Evolutionary conservation across 257 asterid species (phyloP).

Genomic region (Hygrophila difformis): DNA sequence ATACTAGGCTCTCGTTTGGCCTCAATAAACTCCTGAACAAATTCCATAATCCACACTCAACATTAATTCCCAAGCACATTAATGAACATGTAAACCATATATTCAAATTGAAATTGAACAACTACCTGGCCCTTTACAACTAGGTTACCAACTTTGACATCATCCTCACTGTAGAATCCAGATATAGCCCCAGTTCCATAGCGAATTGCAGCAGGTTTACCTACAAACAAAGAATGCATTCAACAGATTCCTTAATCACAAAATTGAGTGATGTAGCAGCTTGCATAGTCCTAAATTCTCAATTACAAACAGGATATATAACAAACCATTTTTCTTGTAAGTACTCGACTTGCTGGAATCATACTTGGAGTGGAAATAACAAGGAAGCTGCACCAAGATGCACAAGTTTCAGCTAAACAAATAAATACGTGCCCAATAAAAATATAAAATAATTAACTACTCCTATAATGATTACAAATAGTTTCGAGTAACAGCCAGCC

Average conservation of each 20-base stretch:
- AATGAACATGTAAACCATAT: neutral
- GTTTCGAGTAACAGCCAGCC: neutral
- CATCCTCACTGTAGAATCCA: neutral
- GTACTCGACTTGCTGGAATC: slow-evolving; percentile 36
- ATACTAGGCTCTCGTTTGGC: slow-evolving; percentile 56
- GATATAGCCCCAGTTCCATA: slow-evolving; percentile 1
- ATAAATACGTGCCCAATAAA: neutral
- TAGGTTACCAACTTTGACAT: neutral
- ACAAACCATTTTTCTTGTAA: slow-evolving; percentile 45
- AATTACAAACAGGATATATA: neutral
- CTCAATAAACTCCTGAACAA: slow-evolving; percentile 40
- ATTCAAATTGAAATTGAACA: neutral
- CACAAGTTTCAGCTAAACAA: neutral
- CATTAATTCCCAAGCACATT: too few species aligned
- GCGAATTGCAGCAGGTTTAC: slow-evolving; percentile 42
- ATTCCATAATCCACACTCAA: too few species aligned
- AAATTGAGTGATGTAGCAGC: too few species aligned
- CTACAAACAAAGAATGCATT: slow-evolving; percentile 9
- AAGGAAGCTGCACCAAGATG: slow-evolving; percentile 31
- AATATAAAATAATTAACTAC: too few species aligned
- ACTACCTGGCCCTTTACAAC: neutral
- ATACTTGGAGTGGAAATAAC: slow-evolving; percentile 44
- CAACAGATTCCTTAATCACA: too few species aligned
- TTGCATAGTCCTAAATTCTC: too few species aligned
- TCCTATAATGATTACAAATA: too few species aligned